Base-by-base conservation (phyloP, 805 yeast genomes). In the Zygoascus biomembranicola region DNA sequence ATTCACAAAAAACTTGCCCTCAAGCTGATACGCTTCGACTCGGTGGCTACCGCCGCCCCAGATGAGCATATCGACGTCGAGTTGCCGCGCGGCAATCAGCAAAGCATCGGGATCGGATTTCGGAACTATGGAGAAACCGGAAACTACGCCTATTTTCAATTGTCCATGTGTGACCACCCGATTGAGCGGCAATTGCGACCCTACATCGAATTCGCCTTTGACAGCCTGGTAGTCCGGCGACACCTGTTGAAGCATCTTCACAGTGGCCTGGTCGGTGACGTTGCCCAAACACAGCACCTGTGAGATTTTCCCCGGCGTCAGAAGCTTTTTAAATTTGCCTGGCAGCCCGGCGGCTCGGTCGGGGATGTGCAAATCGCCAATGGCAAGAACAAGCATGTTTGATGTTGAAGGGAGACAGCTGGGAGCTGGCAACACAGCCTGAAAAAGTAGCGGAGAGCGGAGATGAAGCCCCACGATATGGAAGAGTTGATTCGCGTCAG, bases 21-120 rank as follows among this genome's bases (percentile, higher is more conserved):
- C 98, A 54, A 90, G 72, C 9, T 94, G 87, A 64, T 90, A 92
- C 0, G 97, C 97, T 65, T 92, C 98, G 4, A 89, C 95, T 59
- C 82, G 80, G 66, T 89, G 96, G 1, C 96, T 85, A 0, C 96
- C 96, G 5, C 49, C 49, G 13, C 98, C 97, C 86, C 94, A 89
- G 13, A 94, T 74, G 59, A 94, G 73, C 5, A 94, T 79, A 68
- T 94, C 98, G 42, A 87, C 97, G 66, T 90, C 95, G 75, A 90
- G 76, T 69, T 89, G 89, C 56, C 99, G 77, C 1, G 98, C 97
- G 55, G 86, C 77, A 0, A 87, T 79, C 56, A 88, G 74, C 52
- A 94, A 73, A 48, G 95, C 83, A 61, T 90, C 79, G 2, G 97
- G 95, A 64, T 94, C 98, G 47, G 81, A 82, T 55, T 82, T 81